Evolutionary conservation across 805 yeast species (phyloP), one percentile per base, ranked within the genome.

Genomic region (Starmerella tilneyi): DNA sequence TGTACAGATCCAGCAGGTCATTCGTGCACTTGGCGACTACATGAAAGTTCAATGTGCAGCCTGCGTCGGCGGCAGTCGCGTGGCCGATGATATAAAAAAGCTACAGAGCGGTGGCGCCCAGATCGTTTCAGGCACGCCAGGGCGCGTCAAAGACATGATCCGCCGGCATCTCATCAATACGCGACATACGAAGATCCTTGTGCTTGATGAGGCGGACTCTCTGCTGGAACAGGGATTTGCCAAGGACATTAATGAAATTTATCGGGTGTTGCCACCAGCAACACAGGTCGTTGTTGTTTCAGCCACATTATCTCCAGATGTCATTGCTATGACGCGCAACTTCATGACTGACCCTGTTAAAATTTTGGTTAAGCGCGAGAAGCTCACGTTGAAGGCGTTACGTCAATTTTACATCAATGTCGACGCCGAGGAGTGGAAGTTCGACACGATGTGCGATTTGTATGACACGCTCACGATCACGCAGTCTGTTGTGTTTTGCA

Each of bases 191-290:
- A 85, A 88, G 70, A 81, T 92, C 83, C 70, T 89, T 54, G 76
- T 92, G 52, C 69, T 92, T 58, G 98, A 92, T 67, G 98, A 92
- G 68, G 98, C 98, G 16, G 98, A 92, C 70, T 96, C 92, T 67
- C 69, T 92, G 67, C 71, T 92, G 58, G 76, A 89, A 41, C 81
- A 85, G 53, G 98, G 97, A 52, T 92, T 92, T 76, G 82, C 84
- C 67, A 94, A 84, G 61, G 96, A 88, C 70, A 89, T 92, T 56
- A 84, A 84, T 71, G 94, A 88, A 59, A 82, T 89, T 53, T 88
- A 83, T 75, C 78, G 81, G 60, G 72, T 75, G 56, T 72, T 92
- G 56, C 96, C 97, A 48, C 72, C 82, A 43, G 73, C 81, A 31
- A 79, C 84, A 33, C 98, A 92, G 68, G 95, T 86, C 54, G 97